Evolutionary conservation across 768 basidiomycete genomes (phyloP), one percentile per base, ranked within the genome.

Genomic region (Collybiopsis luxurians): DNA sequence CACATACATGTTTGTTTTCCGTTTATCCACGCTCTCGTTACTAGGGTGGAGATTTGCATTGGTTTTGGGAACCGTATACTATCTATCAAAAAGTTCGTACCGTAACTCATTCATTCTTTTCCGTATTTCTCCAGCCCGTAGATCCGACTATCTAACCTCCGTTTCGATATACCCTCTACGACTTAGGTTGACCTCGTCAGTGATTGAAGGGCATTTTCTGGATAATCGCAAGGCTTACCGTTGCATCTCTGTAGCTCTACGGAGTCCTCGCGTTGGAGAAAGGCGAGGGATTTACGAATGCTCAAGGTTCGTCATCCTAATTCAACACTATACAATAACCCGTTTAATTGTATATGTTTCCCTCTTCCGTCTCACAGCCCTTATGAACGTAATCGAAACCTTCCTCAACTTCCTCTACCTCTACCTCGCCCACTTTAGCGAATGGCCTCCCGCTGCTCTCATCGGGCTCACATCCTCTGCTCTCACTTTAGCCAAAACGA

Each of bases 11-110:
- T 21, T 38, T 12, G 17, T 17, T 15, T 19, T 12, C n/a, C 17
- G 19, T 3, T 23, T 27, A 52, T 21, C 43, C 43, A 2, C n/a
- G n/a, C n/a, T n/a, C 24, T 15, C 23, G 27, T 19, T 19, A 23
- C 9, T 48, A 80, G 77, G 92, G 90, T 0, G 94, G 94, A 2
- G 92, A 95, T 69, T 76, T 95, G 44, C 89, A 94, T 63, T 95
- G 92, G 93, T 81, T 95, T 42, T 96, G 93, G 94, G 75, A 80
- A 57, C 92, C 92, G 2, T 95, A 95, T 65, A 80, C 76, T 27
- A 59, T 90, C 28, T 93, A 92, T 72, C 87, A 92, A 65, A 75
- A 86, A 15, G 73, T 92, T 5, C 31, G 31, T 34, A 34, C 31
- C n/a, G n/a, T n/a, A n/a, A 34, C 5, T 5, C 31, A 5, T 34